Percentiles rank a stretch among this genome's conserved stretches.
Conservation (phyloP, 768 basidiomycete genomes). For the Tylopilus subfusipes region DNA sequence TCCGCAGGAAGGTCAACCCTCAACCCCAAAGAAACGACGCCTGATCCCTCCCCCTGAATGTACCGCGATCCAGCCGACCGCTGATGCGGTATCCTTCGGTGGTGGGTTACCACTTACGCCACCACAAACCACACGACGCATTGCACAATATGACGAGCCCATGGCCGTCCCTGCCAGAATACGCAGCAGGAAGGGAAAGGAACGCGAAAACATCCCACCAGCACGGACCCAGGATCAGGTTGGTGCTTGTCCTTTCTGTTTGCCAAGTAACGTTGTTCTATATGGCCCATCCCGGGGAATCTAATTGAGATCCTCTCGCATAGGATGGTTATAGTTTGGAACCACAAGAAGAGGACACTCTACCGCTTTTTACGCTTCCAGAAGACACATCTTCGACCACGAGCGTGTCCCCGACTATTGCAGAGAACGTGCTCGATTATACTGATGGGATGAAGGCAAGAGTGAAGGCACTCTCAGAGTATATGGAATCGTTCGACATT, state of each 20-base stretch:
- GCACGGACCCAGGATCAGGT: conserved; percentile 10
- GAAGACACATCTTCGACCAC: conserved; percentile 12
- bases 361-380: conserved; percentile 19
- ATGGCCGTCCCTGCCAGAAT: not conserved
- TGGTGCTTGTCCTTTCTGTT: conserved; percentile 4
- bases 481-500: conserved; percentile 29
- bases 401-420: conserved; percentile 22
- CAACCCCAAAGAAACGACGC: conserved; percentile 25
- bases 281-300: not conserved
- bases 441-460: conserved; percentile 18
- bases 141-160: not conserved
- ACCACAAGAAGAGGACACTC: conserved; percentile 12
- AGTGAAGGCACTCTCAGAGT: conserved; percentile 23
- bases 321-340: not conserved
- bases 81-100: not conserved
- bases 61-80: not conserved
- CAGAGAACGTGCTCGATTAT: conserved; percentile 28
- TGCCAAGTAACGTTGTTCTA: not conserved
- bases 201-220: conserved; percentile 11
- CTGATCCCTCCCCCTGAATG: not conserved
- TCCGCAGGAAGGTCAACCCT: conserved; percentile 17
- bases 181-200: conserved; percentile 28
- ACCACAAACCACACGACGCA: conserved; percentile 23
- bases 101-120: conserved; percentile 22
- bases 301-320: not conserved